These are phyloP conservation scores for Citrus cavaleriei DNA, from an alignment of 345 rosid genomes.

Conservation along the genomic window DNA sequence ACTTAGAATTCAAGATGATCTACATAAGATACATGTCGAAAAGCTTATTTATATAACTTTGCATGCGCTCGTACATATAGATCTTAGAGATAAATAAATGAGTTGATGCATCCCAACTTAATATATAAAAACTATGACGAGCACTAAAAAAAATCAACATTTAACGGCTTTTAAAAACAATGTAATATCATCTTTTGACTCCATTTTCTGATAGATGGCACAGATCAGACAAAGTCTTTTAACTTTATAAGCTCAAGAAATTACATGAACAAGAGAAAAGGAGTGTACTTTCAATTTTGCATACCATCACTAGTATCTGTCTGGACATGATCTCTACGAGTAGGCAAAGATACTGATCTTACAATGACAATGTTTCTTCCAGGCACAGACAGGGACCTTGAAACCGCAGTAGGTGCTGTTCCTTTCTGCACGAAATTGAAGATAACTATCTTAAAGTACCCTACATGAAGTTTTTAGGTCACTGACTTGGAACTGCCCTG, in stretches of 20 bases:
- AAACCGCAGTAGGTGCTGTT: conserved; percentile 38
- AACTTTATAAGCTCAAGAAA: not conserved
- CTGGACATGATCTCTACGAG: conserved; percentile 30
- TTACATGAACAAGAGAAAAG: not conserved
- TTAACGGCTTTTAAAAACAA: not conserved
- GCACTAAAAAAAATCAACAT: not conserved
- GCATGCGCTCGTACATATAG: not conserved
- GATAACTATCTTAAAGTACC: conserved; percentile 5
- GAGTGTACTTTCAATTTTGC: not conserved
- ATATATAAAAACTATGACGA: not conserved
- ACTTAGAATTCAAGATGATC: not conserved
- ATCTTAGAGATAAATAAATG: not conserved
- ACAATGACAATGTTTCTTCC: conserved; percentile 74
- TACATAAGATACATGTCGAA: not conserved
- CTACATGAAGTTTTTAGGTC: not conserved
- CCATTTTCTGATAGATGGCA: not conserved
- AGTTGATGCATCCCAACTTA: not conserved
- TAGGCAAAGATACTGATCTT: conserved; percentile 62
- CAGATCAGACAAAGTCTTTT: not conserved
- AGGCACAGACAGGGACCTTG: conserved; percentile 78
- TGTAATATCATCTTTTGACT: not conserved
- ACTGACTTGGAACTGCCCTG: not conserved
- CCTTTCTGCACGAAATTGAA: conserved; percentile 53
- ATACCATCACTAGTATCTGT: conserved; percentile 51
- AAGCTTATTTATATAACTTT: not conserved